Conservation (phyloP, 768 basidiomycete genomes). For the Pleurotus giganteus region DNA sequence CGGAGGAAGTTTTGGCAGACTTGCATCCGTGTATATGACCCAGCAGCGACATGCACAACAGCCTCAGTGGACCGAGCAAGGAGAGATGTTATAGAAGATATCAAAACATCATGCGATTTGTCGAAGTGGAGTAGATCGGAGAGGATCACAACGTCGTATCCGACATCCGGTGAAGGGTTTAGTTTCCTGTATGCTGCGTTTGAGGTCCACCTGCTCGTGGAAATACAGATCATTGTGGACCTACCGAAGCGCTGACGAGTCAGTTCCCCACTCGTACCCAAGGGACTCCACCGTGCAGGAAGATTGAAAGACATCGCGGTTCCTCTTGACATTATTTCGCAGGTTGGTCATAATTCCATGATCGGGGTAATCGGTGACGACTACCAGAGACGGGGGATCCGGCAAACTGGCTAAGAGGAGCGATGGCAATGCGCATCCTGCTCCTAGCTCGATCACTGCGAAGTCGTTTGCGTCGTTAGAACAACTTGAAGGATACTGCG, state of each 20-base stretch:
- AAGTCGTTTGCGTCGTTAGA: too few relatives aligned
- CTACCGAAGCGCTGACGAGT: neutral
- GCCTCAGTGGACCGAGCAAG: slow-evolving; percentile 40
- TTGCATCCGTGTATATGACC: slow-evolving; percentile 53
- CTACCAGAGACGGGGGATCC: slow-evolving; percentile 48
- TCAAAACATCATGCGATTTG: slow-evolving; percentile 52
- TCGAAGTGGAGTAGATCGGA: slow-evolving; percentile 75
- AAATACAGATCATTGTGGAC: neutral
- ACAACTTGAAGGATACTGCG: neutral
- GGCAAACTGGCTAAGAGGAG: slow-evolving; percentile 48
- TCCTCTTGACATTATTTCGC: slow-evolving; percentile 49
- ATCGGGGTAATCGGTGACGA: slow-evolving; percentile 72
- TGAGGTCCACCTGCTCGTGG: neutral
- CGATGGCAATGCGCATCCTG: slow-evolving; percentile 68
- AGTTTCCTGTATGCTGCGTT: slow-evolving; percentile 16
- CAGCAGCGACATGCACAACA: slow-evolving; percentile 59
- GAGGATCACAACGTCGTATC: slow-evolving; percentile 61
- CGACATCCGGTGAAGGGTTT: slow-evolving; percentile 17
- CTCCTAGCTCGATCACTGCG: slow-evolving; percentile 69
- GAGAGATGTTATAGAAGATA: slow-evolving; percentile 48
- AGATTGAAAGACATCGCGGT: slow-evolving; percentile 31
- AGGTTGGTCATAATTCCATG: slow-evolving; percentile 58
- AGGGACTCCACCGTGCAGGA: slow-evolving; percentile 41
- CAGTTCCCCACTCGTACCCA: slow-evolving; percentile 66
- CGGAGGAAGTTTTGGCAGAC: slow-evolving; percentile 55